Evolutionary conservation across 1,284 basidiomycete genomes (phyloP).

Genomic region (Fomitopsis palustris): DNA sequence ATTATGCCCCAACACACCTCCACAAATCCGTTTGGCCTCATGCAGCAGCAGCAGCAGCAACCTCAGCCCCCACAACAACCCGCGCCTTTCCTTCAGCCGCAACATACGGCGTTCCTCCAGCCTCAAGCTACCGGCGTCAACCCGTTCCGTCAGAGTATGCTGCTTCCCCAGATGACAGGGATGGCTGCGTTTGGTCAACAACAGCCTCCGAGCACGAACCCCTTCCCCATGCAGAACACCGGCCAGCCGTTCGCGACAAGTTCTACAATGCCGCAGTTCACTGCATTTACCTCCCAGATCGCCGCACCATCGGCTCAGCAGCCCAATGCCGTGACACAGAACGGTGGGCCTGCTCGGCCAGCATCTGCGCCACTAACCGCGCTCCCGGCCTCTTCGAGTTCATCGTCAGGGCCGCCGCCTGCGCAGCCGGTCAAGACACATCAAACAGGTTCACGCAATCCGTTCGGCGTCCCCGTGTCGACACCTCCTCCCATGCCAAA

Average conservation of each 20-base stretch:
- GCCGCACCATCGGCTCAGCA: constrained; percentile 4
- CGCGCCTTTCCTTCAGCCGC: constrained; percentile 47
- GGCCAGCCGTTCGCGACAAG: constrained; percentile 4
- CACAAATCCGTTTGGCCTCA: constrained; percentile 42
- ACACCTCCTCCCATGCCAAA: constrained; percentile 71
- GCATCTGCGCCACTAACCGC: constrained; percentile 61
- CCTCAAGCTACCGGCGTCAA: constrained; percentile 74
- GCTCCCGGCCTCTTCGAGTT: constrained; percentile 18
- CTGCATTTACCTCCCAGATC: constrained; percentile 12
- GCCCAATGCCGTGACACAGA: not conserved
- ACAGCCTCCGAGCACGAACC: constrained; percentile 22
- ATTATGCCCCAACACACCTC: constrained; percentile 33
- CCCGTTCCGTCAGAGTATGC: constrained; percentile 64
- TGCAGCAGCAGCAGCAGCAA: constrained; percentile 30
- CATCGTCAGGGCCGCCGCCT: constrained; percentile 37
- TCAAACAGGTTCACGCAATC: constrained; percentile 92
- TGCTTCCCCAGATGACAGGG: constrained; percentile 63
- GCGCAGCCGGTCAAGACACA: constrained; percentile 76
- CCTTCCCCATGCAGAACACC: constrained; percentile 24
- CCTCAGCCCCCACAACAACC: constrained; percentile 46
- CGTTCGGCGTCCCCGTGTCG: constrained; percentile 79
- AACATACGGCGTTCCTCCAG: constrained; percentile 42
- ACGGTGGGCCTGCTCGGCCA: constrained; percentile 46
- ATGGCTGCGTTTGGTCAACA: constrained; percentile 34
- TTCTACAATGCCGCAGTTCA: constrained; percentile 22